Evolutionary conservation across 805 yeast genomes (phyloP), one percentile per base, ranked within the genome.

Genomic region (Saturnispora ahearnii): DNA sequence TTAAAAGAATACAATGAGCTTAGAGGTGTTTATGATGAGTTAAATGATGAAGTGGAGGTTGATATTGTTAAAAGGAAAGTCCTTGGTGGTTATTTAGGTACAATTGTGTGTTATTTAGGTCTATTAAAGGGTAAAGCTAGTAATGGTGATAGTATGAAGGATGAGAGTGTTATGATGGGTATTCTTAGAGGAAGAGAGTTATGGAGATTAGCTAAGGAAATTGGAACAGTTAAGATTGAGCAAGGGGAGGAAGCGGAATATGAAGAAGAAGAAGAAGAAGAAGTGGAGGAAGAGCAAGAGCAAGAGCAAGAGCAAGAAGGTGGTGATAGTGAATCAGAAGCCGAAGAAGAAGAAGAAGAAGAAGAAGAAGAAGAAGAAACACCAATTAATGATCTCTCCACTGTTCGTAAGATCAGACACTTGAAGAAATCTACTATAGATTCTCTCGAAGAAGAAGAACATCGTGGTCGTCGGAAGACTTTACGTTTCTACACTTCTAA

Each of bases 401-500:
- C 40, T 11, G 44, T 46, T 4, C 79, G 87, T 71, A 58, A 68
- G 13, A 69, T 80, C 60, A 78, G 73, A 60, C 67, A 58, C 45
- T 60, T 61, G n/a, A 57, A 59, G 29, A 41, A 57, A n/a, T 12
- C 5, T 6, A 56, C 57, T 52, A 56, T 86, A 41, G 95, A 86
- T 46, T 93, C 81, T 28, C 81, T 88, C 44, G 98, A 93, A 66
- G 74, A 77, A 42, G 95, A 87, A 61, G 98, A 89, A 51, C 91
- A 90, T 70, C 78, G 76, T 52, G 77, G 81, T 21, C 81, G 95
- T 59, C 85, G 83, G 72, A 79, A 79, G 62, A 77, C 95, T 2
- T 77, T 93, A 59, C 82, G 98, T 53, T 93, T 93, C 80, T 93
- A 93, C 74, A 93, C 99, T 1, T 87, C 98, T 51, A 90, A 91